Base-by-base conservation (phyloP, 2,329 filamentous ascomycete genomes). In the Sodiomyces alkalinus region DNA sequence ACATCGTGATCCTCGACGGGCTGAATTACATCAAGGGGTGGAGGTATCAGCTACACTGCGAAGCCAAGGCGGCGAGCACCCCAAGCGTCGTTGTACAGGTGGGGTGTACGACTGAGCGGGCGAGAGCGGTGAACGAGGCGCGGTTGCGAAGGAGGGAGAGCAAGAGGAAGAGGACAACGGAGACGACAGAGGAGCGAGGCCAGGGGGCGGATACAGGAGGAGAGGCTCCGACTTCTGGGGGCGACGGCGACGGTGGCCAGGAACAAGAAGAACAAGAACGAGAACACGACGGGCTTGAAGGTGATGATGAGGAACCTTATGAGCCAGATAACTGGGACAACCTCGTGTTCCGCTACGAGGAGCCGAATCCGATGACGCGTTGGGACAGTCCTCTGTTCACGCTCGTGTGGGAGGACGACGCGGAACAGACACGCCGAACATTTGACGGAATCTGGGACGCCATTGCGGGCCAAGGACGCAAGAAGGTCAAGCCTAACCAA, bases 1-100 rank as follows among this genome's bases (percentile, higher is more conserved):
- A 82, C 44, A 73, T 92, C 33, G 79, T 90, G 29, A 70, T 92
- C 26, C 68, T 83, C 11, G 81, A 92, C 47, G 74, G 75, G 2
- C 57, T 81, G 34, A 90, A 90, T 52, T 92, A 90, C 53, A 92
- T 92, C 56, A 90, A 90, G 51, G 82, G 81, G 20, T 90, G 80
- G 69, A 66, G 82, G 27, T 92, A 92, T 49, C 81, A 92, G 58
- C 60, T 92, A 14, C 78, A 77, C 50, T 87, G 81, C 56, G 81
- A 90, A 53, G 73, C 81, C 20, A 90, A 90, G 53, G 81, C 81
- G 26, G 56, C 80, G 30, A 60, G 74, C 37, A 90, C 81, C 4
- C 70, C 78, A 3, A 79, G 69, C 51, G 85, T 78, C 43, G 71
- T 90, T 32, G 58, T 90, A 37, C 72, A 75, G 49, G 58, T 77